Base-by-base conservation (phyloP, 2,329 filamentous ascomycete species). In the Sporothrix pseudoabietina region DNA sequence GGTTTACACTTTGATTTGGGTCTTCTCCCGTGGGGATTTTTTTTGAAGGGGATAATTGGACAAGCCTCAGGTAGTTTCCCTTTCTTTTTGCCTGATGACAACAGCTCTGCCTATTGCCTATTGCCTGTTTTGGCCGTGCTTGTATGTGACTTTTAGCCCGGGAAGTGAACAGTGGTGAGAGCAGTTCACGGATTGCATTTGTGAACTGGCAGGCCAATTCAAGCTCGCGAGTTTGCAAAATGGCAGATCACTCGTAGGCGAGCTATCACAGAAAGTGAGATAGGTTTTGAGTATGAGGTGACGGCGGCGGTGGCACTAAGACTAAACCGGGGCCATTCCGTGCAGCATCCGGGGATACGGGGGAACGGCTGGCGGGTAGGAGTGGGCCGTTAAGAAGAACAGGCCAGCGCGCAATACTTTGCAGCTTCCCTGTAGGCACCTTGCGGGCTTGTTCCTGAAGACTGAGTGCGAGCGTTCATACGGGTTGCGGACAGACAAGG, bases 301-400 rank as follows among this genome's bases (percentile, higher is more conserved):
- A 57, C 70, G 32, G 55, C 47, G 16, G 72, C 47, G 55, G 39
- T 55, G 30, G 55, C 68, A 70, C 70, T 65, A 70, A 72, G 72
- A 68, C 69, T 32, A 63, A 68, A 69, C 72, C 52, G 61, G 59
- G 54, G 59, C 41, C 47, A 63, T 55, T 22, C 54, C 70, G 65
- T 66, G 57, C 55, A 72, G 47, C 70, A 52, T 74, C 73, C 73
- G 73, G 70, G 73, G 70, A 70, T 70, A 74, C 73, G 73, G 70
- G 73, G 70, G 54, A 74, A 66, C 70, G 70, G 55, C 44, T 73
- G 72, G 47, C 57, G 57, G 72, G 57, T 54, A 57, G 47, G 65
- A 73, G 65, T 69, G 65, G 71, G 71, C 71, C 65, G 65, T 49
- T 3, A 35, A 47, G 26, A 52, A 44, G 9, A 30, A 10, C 41